These are phyloP conservation scores for Solanum ahanhuiri DNA, from an alignment of 257 asterid genomes.

Conservation along the genomic window DNA sequence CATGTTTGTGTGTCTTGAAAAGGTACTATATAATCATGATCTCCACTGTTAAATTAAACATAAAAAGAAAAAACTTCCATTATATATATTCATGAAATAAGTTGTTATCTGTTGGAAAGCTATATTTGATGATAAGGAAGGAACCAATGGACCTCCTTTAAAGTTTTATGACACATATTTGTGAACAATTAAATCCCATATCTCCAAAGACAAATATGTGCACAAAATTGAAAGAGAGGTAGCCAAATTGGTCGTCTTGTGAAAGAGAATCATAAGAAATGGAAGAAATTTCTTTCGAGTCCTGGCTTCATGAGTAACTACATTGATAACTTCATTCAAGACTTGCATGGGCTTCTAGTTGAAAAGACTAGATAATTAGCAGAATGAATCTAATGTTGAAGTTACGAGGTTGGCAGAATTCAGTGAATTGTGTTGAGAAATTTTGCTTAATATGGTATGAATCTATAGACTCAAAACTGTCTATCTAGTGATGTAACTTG, in stretches of 20 bases:
- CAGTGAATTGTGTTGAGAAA: no score
- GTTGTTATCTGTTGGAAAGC: no score
- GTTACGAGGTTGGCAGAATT: no score
- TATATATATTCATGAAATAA: no score
- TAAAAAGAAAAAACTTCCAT: no score
- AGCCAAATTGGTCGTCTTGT: constrained; percentile 16
- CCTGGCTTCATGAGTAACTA: constrained; percentile 11
- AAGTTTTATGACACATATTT: no score
- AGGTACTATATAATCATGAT: constrained; percentile 17
- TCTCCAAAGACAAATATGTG: no score
- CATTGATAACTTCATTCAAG: constrained; percentile 14
- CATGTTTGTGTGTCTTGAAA: constrained; percentile 29
- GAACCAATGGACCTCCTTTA: no score
- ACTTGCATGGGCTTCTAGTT: neutral
- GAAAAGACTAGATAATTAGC: neutral
- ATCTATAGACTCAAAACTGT: neutral
- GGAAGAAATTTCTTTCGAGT: constrained; percentile 3
- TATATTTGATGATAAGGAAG: no score
- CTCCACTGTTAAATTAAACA: neutral
- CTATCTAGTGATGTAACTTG: neutral
- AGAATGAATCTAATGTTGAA: neutral
- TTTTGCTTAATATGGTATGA: neutral
- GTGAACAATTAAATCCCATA: no score
- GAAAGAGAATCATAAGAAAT: constrained; percentile 18
- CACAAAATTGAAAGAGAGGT: neutral